Percentiles rank a stretch among this genome's conserved stretches.
Conservation (phyloP, 345 rosid species). For the Adansonia digitata region DNA sequence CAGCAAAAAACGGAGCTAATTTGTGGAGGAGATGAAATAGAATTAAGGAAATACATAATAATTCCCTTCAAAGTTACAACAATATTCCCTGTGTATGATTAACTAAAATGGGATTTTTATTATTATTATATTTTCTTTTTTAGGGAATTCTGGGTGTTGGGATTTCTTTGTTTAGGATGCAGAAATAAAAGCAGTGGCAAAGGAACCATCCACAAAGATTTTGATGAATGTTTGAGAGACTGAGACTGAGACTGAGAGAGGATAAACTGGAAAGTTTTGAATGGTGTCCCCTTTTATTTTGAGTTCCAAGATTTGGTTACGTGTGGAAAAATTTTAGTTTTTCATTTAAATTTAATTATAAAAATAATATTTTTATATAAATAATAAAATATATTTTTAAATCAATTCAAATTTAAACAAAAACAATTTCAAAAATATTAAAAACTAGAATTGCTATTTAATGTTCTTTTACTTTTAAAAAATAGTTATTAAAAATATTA, state of each 20-base stretch:
- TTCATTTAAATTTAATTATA: too few relatives aligned
- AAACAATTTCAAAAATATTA: too few relatives aligned
- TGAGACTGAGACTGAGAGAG: not conserved
- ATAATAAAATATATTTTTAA: too few relatives aligned
- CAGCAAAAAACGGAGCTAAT: slow-evolving; percentile 21
- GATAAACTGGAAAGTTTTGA: not conserved
- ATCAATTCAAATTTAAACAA: too few relatives aligned
- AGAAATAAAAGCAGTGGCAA: slow-evolving; percentile 14
- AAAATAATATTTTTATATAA: too few relatives aligned
- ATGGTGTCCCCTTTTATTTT: not conserved
- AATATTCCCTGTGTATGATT: not conserved
- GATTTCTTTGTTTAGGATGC: slow-evolving; percentile 15
- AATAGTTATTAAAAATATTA: too few relatives aligned
- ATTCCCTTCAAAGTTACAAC: not conserved
- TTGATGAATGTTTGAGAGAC: not conserved
- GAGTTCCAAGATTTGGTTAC: not conserved
- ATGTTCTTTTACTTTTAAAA: too few relatives aligned
- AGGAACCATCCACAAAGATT: slow-evolving; percentile 27
- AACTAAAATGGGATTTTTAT: not conserved
- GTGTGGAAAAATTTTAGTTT: not conserved
- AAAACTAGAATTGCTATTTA: too few relatives aligned
- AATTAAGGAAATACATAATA: slow-evolving; percentile 27
- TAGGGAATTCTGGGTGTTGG: not conserved
- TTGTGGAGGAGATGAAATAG: slow-evolving; percentile 29
- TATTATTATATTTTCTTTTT: not conserved